Conservation (phyloP, 192 early-diverging fungal genomes). For the Allomyces macrogynus region DNA sequence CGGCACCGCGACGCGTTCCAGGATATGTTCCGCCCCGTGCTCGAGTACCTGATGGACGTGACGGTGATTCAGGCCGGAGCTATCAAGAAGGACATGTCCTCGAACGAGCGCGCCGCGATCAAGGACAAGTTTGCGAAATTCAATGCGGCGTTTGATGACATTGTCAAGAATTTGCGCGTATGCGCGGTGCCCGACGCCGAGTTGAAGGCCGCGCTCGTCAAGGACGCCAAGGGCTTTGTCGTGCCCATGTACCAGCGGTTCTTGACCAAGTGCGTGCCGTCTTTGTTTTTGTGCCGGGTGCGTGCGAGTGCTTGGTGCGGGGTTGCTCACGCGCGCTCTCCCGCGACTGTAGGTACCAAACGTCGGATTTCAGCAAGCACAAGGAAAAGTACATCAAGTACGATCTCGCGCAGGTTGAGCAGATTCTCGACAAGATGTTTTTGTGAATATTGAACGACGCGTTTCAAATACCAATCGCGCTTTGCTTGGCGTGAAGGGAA, state of each 20-base stretch:
- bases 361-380: conserved; percentile 1
- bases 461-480: too few relatives aligned
- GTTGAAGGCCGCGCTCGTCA: neutral
- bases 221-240: neutral
- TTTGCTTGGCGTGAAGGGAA: too few relatives aligned
- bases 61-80: neutral
- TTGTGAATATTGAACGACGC: neutral
- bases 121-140: neutral
- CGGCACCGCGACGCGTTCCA: neutral
- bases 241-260: neutral
- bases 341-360: neutral
- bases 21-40: neutral
- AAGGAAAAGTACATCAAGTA: neutral
- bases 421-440: neutral
- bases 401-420: neutral
- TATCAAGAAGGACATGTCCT: neutral
- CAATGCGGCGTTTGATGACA: neutral
- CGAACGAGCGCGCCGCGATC: neutral
- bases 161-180: neutral
- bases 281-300: too few relatives aligned
- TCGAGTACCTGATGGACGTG: neutral
- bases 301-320: too few relatives aligned
- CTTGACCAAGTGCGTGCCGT: neutral
- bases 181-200: neutral
- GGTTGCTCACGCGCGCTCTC: too few relatives aligned